A percentile compares a stretch with the other conserved stretches of the same genome.
Conservation (phyloP, 2,329 filamentous ascomycete species). For the Pestalotiopsis sp. region DNA sequence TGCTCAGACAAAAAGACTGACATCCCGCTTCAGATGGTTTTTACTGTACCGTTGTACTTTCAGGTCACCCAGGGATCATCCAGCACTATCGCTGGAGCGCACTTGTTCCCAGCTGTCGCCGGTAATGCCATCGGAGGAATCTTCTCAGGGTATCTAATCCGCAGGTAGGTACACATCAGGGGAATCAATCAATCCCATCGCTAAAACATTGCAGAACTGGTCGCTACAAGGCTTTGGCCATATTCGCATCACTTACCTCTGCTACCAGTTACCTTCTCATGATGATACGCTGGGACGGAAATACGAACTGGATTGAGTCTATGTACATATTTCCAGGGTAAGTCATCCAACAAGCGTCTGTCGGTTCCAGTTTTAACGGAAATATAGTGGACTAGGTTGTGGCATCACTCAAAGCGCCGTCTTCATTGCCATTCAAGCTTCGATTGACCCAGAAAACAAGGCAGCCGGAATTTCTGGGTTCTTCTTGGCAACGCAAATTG, state of each 20-base stretch:
- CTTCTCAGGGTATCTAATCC: not conserved
- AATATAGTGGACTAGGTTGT: constrained; percentile 47
- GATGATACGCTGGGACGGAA: constrained; percentile 59
- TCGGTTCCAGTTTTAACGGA: not conserved
- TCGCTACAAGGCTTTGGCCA: constrained; percentile 56
- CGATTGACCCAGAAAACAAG: constrained; percentile 44
- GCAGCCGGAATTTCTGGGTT: constrained; percentile 51
- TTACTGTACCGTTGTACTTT: not conserved
- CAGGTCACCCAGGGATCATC: not conserved
- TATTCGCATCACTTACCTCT: constrained; percentile 51
- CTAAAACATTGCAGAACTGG: constrained; percentile 44
- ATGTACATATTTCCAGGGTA: constrained; percentile 27
- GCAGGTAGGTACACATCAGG: constrained; percentile 24
- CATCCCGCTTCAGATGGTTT: not conserved
- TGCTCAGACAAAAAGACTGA: not conserved
- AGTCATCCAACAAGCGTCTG: not conserved
- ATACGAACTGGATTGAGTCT: constrained; percentile 56
- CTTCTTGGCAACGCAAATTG: constrained; percentile 44
- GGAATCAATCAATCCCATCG: not conserved
- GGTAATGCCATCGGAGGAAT: not conserved
- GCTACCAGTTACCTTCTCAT: constrained; percentile 54
- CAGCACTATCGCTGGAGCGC: not conserved
- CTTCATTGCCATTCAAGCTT: constrained; percentile 51
- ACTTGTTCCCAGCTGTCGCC: not conserved
- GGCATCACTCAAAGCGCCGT: constrained; percentile 46